phyloP scores from a whole-genome alignment of 2,329 filamentous ascomycete genomes.

The Scytalidium lignicola region DNA sequence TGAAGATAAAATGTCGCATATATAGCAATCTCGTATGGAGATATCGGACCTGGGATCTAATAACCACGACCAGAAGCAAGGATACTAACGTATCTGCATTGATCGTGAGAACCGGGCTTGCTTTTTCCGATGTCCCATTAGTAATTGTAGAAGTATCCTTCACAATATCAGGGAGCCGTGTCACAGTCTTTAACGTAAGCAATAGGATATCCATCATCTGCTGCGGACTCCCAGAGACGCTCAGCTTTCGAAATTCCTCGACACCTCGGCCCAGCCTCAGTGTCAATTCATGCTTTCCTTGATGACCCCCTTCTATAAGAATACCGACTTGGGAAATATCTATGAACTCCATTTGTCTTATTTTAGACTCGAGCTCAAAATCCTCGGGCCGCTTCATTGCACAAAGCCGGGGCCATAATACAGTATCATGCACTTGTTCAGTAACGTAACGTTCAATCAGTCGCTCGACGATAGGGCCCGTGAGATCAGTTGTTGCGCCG shows the following conservation, averaged over 20 bases:
- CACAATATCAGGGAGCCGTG: constrained; percentile 55
- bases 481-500: constrained; percentile 88
- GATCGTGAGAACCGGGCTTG: constrained; percentile 53
- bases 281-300: constrained; percentile 76
- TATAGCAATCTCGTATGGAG: constrained; percentile 87
- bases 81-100: constrained; percentile 89
- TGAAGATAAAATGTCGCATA: constrained; percentile 95
- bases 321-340: constrained; percentile 95
- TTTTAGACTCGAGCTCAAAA: constrained; percentile 79
- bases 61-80: constrained; percentile 84
- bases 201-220: constrained; percentile 32
- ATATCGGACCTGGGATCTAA: constrained; percentile 81
- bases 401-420: constrained; percentile 79
- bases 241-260: constrained; percentile 87
- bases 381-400: constrained; percentile 77
- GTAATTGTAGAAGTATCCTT: constrained; percentile 19
- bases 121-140: constrained; percentile 27
- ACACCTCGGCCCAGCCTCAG: constrained; percentile 72
- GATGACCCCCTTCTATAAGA: constrained; percentile 69
- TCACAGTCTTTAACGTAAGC: constrained; percentile 68
- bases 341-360: constrained; percentile 87
- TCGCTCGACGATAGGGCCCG: constrained; percentile 84
- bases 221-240: constrained; percentile 47
- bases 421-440: constrained; percentile 80
- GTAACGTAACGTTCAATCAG: constrained; percentile 93